Conservation (phyloP, 371 early-diverging fungal genomes). For the Haplosporangium sp. region DNA sequence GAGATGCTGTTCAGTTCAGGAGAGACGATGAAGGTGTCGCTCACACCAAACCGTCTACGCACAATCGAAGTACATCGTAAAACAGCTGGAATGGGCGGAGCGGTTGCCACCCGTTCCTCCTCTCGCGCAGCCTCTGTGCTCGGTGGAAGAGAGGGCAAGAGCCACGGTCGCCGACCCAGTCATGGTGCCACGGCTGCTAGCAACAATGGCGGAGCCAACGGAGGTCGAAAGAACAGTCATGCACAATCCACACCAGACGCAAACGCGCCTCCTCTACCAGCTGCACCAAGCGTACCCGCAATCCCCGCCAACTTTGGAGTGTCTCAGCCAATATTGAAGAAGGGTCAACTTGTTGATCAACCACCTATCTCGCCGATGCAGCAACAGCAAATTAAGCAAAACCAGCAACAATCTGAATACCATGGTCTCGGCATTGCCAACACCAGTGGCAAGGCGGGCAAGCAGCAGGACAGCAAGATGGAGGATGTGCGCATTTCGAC, state of each 20-base stretch:
- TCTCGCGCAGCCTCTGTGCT: slow-evolving; percentile 48
- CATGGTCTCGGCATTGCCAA: slow-evolving; percentile 30
- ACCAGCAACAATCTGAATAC: slow-evolving; percentile 8
- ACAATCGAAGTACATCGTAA: slow-evolving; percentile 65
- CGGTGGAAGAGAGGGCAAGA: slow-evolving; percentile 31
- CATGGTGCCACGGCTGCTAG: slow-evolving; percentile 8
- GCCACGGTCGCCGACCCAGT: slow-evolving; percentile 42
- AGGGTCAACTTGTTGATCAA: slow-evolving; percentile 5
- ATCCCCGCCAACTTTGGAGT: slow-evolving; percentile 32
- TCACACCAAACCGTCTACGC: slow-evolving; percentile 70
- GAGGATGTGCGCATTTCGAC: slow-evolving; percentile 27
- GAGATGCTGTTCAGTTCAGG: slow-evolving; percentile 69
- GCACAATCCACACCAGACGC: slow-evolving; percentile 1
- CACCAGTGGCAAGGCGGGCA: background rate
- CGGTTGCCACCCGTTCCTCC: slow-evolving; percentile 34
- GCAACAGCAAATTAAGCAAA: slow-evolving; percentile 20
- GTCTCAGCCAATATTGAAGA: slow-evolving; percentile 25
- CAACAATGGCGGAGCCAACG: background rate
- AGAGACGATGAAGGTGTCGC: slow-evolving; percentile 66
- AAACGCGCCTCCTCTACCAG: slow-evolving; percentile 7
- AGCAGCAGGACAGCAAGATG: slow-evolving; percentile 13
- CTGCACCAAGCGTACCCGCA: slow-evolving; percentile 27
- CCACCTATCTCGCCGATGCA: slow-evolving; percentile 25
- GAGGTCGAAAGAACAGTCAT: slow-evolving; percentile 27
- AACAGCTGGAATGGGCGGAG: slow-evolving; percentile 21